Conservation (phyloP, 1,139 yeast genomes). For the Candida tunisiensis region DNA sequence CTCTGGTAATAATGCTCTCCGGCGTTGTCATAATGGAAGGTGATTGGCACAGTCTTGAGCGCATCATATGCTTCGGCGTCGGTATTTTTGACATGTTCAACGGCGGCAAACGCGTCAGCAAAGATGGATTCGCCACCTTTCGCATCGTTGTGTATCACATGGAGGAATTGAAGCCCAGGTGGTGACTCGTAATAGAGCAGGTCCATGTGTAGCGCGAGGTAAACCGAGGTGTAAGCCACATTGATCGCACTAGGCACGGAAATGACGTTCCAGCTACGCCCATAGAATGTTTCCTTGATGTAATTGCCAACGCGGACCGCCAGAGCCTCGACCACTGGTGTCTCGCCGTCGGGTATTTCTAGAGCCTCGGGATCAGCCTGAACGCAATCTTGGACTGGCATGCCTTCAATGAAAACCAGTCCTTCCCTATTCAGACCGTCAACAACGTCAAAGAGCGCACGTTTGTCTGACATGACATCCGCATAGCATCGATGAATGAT, state of each 20-base stretch:
- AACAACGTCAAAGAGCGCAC: constrained; percentile 25
- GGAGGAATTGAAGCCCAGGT: constrained; percentile 65
- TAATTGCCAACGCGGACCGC: constrained; percentile 48
- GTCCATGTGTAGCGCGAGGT: constrained; percentile 70
- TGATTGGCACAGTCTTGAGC: constrained; percentile 43
- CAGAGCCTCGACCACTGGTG: constrained; percentile 24
- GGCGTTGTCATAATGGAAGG: constrained; percentile 53
- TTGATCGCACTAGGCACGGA: constrained; percentile 48
- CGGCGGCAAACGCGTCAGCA: constrained; percentile 64
- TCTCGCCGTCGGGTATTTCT: constrained; percentile 8
- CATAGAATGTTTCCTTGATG: constrained; percentile 58
- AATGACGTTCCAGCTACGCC: constrained; percentile 54
- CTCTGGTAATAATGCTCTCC: constrained; percentile 47
- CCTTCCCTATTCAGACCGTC: constrained; percentile 41
- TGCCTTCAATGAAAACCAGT: constrained; percentile 33
- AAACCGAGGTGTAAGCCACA: constrained; percentile 53
- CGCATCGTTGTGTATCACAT: constrained; percentile 45
- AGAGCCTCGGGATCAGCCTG: no score
- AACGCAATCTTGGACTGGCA: constrained; percentile 28
- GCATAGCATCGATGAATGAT: constrained; percentile 22
- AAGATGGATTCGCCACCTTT: constrained; percentile 57
- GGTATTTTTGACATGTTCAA: constrained; percentile 29
- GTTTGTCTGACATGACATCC: constrained; percentile 27
- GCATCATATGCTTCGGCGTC: constrained; percentile 56
- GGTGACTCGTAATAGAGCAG: constrained; percentile 68